These are phyloP conservation scores for Pterocarpus santalinus DNA, from an alignment of 306 rosid species.

Conservation along the genomic window DNA sequence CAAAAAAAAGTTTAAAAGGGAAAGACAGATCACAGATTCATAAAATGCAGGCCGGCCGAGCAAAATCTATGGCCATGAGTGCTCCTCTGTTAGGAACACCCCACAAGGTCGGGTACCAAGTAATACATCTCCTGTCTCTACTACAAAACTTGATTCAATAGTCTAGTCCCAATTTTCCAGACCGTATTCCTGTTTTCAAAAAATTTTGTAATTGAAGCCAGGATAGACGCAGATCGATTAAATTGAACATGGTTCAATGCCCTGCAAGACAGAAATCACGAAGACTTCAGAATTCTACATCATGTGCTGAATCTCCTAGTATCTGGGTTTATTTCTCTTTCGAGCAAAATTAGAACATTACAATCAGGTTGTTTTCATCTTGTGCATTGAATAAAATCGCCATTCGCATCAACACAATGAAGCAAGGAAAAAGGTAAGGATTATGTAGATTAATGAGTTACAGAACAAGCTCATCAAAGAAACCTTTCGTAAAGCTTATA, in stretches of 20 bases:
- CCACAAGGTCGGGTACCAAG: not conserved
- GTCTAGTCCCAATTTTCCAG: conserved; percentile 53
- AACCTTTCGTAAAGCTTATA: not conserved
- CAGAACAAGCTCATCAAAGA: conserved; percentile 34
- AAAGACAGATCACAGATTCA: conserved; percentile 1
- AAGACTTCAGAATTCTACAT: conserved; percentile 48
- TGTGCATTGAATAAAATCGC: conserved; percentile 16
- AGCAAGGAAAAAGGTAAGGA: not conserved
- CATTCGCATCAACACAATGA: not conserved
- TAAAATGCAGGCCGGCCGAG: not conserved
- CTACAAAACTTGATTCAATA: conserved; percentile 44
- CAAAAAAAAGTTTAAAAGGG: too few relatives aligned
- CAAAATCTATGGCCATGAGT: conserved; percentile 1
- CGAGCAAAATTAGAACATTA: conserved; percentile 20
- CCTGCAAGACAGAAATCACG: conserved; percentile 77
- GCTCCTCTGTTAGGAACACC: not conserved
- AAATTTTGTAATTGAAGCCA: conserved; percentile 49
- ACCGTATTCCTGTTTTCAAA: conserved; percentile 47
- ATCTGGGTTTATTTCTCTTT: not conserved
- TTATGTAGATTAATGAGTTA: conserved; percentile 1
- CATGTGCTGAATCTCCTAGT: not conserved
- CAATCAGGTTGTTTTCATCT: not conserved
- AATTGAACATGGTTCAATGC: conserved; percentile 53
- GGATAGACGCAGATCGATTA: conserved; percentile 50
- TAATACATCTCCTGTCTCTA: not conserved